Base-by-base conservation (phyloP, 352 stramenopile genomes). In the Saprolegnia parasitica region DNA sequence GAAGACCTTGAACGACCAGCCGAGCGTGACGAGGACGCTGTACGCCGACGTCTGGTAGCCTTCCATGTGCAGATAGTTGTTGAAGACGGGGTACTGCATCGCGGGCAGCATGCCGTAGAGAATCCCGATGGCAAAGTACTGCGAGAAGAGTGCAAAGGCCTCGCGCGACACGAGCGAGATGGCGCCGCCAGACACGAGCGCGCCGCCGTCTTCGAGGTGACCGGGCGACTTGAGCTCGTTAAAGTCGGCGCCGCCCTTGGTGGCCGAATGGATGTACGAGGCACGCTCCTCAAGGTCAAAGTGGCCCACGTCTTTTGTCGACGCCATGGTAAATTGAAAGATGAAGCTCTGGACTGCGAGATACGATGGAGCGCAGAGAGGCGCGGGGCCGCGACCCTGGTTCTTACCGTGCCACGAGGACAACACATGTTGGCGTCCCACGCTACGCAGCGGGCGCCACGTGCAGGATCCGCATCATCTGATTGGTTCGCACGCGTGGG, bases 1-100 rank as follows among this genome's bases (percentile, higher is more conserved):
- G 45, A 81, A 77, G 52, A 81, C 65, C 63, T 77, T 77, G 66
- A 76, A 77, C 21, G 65, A 76, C 73, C 67, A 74, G 1, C 67
- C 60, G 0, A 76, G 24, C 23, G 21, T 65, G 2, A 72, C 46
- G 5, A 61, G 8, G 9, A 56, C 62, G 52, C 60, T 15, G 65
- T 75, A 29, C 67, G 74, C 23, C 68, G 67, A 32, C 42, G 40
- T 42, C 20, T 71, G 65, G 40, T 67, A 61, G 16, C 68, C 70
- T 40, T 62, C 65, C 0, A 65, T 45, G 35, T 76, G 70, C 49
- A 79, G 65, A 65, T 77, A 79, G 9, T 62, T 57, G 24, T 77
- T 72, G 23, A 80, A 67, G 37, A 80, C 67, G 0, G 75, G 75
- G 56, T 80, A 78, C 46, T 78, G 73, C 2, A 72, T 74, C 11